These are phyloP conservation scores for Santalum album DNA, from an alignment of 164 flowering plant species.

Conservation along the genomic window DNA sequence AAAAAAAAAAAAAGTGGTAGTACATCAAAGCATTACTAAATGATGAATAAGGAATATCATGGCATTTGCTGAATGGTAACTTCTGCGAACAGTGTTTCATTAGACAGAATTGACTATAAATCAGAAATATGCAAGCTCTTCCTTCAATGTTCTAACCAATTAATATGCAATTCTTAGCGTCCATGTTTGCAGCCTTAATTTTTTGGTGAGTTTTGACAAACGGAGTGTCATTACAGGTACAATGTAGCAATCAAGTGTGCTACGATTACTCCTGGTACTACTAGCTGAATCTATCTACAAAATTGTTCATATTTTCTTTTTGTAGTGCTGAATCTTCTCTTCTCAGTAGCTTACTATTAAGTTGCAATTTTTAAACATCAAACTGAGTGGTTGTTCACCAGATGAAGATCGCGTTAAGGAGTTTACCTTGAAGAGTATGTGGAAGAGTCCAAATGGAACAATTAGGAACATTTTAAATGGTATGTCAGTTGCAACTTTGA, in stretches of 20 bases:
- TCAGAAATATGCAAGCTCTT: not conserved
- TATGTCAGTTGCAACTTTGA: constrained; percentile 14
- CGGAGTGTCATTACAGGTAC: constrained; percentile 41
- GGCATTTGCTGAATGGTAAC: too few species aligned
- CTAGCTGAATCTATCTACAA: not conserved
- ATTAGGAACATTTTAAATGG: constrained; percentile 95
- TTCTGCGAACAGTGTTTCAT: too few species aligned
- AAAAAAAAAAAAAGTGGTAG: too few species aligned
- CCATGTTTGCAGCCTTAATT: not conserved
- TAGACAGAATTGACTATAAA: too few species aligned
- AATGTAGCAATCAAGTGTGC: constrained; percentile 99
- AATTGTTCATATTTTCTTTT: not conserved
- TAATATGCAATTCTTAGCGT: not conserved
- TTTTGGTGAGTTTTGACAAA: not conserved
- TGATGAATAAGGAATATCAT: too few species aligned
- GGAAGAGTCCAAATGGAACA: constrained; percentile 99
- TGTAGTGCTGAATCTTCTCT: not conserved
- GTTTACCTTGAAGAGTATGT: constrained; percentile 75
- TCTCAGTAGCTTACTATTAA: not conserved
- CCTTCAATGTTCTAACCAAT: not conserved
- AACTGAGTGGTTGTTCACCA: constrained; percentile 19
- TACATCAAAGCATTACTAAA: too few species aligned
- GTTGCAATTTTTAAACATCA: not conserved
- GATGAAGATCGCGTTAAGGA: constrained; percentile 90
- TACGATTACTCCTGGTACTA: constrained; percentile 89